Conservation (phyloP, 495 filamentous ascomycete species). For the Melanomma pulvis-pyrius region DNA sequence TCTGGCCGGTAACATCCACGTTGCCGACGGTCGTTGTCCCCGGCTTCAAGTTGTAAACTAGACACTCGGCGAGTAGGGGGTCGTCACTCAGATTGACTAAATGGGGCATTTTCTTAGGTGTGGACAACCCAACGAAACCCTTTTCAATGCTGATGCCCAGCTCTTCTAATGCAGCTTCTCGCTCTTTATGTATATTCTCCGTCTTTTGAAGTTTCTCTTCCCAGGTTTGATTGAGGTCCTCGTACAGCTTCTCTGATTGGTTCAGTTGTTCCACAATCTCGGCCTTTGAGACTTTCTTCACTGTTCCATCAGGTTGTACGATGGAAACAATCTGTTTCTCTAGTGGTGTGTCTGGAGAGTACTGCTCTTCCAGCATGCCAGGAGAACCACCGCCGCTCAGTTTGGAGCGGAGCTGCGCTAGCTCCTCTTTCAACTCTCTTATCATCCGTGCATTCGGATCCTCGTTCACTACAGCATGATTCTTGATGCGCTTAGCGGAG, state of each 20-base stretch:
- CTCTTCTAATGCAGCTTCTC: slow-evolving; percentile 92
- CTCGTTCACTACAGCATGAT: slow-evolving; percentile 98
- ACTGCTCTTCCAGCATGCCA: slow-evolving; percentile 69
- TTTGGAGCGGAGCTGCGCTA: slow-evolving; percentile 84
- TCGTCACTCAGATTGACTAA: slow-evolving; percentile 97
- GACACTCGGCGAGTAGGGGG: slow-evolving; percentile 89
- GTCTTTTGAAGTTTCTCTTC: slow-evolving; percentile 95
- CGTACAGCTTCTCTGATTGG: slow-evolving; percentile 93
- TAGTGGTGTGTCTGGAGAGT: slow-evolving; percentile 86
- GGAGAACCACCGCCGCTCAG: slow-evolving; percentile 63
- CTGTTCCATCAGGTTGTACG: slow-evolving; percentile 75
- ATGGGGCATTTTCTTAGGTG: slow-evolving; percentile 98
- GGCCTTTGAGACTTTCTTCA: slow-evolving; percentile 97
- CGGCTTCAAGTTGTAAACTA: slow-evolving; percentile 98
- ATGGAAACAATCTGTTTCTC: slow-evolving; percentile 97
- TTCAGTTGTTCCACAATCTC: slow-evolving; percentile 96
- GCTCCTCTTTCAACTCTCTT: slow-evolving; percentile 92
- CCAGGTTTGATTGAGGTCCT: slow-evolving; percentile 98
- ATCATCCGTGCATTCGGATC: slow-evolving; percentile 99
- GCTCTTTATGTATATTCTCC: slow-evolving; percentile 95
- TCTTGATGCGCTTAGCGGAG: slow-evolving; percentile 98
- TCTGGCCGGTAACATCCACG: slow-evolving; percentile 71
- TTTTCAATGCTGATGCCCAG: slow-evolving; percentile 99
- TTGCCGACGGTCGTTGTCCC: slow-evolving; percentile 92
- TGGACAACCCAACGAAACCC: slow-evolving; percentile 91